Base-by-base conservation (phyloP, 345 rosid genomes). In the Salix brachista region DNA sequence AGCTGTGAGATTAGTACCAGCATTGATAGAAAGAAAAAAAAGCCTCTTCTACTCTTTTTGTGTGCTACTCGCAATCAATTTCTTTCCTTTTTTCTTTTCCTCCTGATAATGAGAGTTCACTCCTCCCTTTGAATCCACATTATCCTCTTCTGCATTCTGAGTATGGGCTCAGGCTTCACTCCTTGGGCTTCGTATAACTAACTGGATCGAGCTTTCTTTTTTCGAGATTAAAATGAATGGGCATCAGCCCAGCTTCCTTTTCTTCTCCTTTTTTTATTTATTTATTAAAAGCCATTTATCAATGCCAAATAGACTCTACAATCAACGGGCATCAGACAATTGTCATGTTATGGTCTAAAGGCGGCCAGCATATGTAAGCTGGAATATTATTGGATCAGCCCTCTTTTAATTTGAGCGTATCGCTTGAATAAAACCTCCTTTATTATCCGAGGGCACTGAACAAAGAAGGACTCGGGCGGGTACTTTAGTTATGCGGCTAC, bases 1-100 rank as follows among this genome's bases (percentile, higher is more conserved):
- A 3, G 0, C 0, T 0, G 4, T 30, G 4, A 30, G 32, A 30
- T 30, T 30, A 3, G 4, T 30, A 4, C 1, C 2, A 4, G 0
- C 2, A 0, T 34, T 5, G 4, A 5, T 5, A 34, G 5, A 34
- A 4, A 34, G 0, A 5, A 34, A 34, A 0, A 0, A 5, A 34
- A 0, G 26, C 26, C 26, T 56, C 62, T 9, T 56, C 12, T 56
- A 56, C 4, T 56, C 23, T 56, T 56, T 7, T 16, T 48, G 9
- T 41, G 12, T 8, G 44, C 1, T 5, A 34, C 37, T 34, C 37
- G 37, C 37, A 34, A 5, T 34, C 37, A 34, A 34, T 34, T 34
- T 34, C 37, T 5, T 34, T 34, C 36, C 6, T 34, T 34, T 34
- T 34, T 34, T 4, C 6, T 34, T 34, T 34, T 34, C 36, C 36